Base-by-base conservation (phyloP, 139 green algal genomes). In the Zygnema cylindricum region DNA sequence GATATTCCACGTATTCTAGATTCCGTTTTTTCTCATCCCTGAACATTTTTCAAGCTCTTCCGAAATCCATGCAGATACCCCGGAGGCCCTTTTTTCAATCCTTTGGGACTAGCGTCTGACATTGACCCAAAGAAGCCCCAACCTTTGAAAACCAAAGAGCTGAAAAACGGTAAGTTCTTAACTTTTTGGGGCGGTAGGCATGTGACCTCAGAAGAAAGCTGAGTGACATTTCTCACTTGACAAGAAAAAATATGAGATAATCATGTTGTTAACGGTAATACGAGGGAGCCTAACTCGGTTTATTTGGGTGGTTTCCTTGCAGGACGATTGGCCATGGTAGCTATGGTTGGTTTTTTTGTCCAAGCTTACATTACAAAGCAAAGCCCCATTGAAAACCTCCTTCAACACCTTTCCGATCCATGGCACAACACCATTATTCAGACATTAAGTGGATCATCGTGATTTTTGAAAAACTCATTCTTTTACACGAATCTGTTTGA, bases 261-360 rank as follows among this genome's bases (percentile, higher is more conserved):
- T 73, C 57, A 73, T n/a, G 57, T 73, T 30, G 30, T 73, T n/a
- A n/a, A 30, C 30, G 30, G 57, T 36, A n/a, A 73, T 73, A n/a
- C 30, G 30, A 73, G 57, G 30, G 30, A 73, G 30, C 57, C 30
- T n/a, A 73, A 73, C 30, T 36, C 30, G 57, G 30, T 73, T n/a
- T 30, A 73, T n/a, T n/a, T n/a, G n/a, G n/a, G n/a, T n/a, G n/a
- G n/a, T n/a, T n/a, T 30, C n/a, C n/a, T 81, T 22, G 40, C 77
- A 84, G 77, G 77, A 38, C 77, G 77, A 35, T 55, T 84, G 77
- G 77, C 77, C 77, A 84, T 84, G 77, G n/a, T 84, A 3, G 77
- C 77, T 3, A 36, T 42, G n/a, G 38, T 84, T 3, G 77, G 77
- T 2, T 84, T 55, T 42, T 21, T 33, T 55, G 40, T 84, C 32